Percentiles rank a stretch among this genome's conserved stretches.
These are phyloP conservation scores for Yamadazyma conglobata DNA, from an alignment of 1,139 yeast species.

Conservation along the genomic window DNA sequence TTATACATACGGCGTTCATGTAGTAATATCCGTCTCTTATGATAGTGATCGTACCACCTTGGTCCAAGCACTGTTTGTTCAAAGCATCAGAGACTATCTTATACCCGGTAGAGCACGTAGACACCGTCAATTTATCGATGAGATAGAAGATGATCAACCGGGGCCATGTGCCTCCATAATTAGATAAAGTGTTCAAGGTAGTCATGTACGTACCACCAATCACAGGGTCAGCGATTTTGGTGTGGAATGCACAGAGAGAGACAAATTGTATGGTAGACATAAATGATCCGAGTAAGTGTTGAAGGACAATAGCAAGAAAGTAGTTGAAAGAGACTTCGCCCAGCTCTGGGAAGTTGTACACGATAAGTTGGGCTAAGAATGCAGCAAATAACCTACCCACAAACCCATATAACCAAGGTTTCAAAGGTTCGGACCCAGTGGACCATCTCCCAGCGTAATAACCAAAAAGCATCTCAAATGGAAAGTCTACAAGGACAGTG, in stretches of 20 bases:
- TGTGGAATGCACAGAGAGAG: slow-evolving; percentile 90
- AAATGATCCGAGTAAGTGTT: slow-evolving; percentile 82
- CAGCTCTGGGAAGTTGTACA: slow-evolving; percentile 63
- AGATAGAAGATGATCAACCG: slow-evolving; percentile 68
- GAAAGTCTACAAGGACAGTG: slow-evolving; percentile 90
- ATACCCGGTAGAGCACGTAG: slow-evolving; percentile 44
- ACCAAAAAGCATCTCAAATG: slow-evolving; percentile 92
- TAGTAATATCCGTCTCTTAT: slow-evolving; percentile 80
- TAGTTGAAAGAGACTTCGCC: slow-evolving; percentile 48
- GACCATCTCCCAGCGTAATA: slow-evolving; percentile 97
- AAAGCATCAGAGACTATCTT: slow-evolving; percentile 26
- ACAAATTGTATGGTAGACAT: slow-evolving; percentile 96
- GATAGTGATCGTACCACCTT: slow-evolving; percentile 55
- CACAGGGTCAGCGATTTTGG: slow-evolving; percentile 89
- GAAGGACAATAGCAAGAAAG: slow-evolving; percentile 68
- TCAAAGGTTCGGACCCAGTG: slow-evolving; percentile 62
- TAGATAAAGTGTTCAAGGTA: slow-evolving; percentile 83
- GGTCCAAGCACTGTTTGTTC: slow-evolving; percentile 47
- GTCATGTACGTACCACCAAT: slow-evolving; percentile 99
- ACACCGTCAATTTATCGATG: slow-evolving; percentile 73
- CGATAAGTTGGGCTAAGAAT: slow-evolving; percentile 66
- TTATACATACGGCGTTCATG: slow-evolving; percentile 69
- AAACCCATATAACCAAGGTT: slow-evolving; percentile 89
- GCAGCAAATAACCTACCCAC: slow-evolving; percentile 84
- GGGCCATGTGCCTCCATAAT: slow-evolving; percentile 98